These are phyloP conservation scores for Yamadazyma dendronema DNA, from an alignment of 1,139 yeast genomes.

Conservation along the genomic window DNA sequence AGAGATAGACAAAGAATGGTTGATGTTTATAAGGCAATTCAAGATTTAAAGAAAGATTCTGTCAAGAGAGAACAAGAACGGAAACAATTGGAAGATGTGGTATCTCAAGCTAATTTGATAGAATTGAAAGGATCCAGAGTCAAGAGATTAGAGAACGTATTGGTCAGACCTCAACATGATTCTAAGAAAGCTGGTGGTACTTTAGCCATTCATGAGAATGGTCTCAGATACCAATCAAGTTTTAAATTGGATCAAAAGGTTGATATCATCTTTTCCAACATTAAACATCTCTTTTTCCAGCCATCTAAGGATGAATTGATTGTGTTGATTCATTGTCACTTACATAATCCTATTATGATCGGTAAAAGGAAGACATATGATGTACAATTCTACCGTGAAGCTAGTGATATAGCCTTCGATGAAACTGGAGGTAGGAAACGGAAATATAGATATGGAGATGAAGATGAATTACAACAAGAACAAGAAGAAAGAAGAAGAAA, in stretches of 20 bases:
- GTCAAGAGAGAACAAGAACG: conserved; percentile 88
- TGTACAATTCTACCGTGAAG: conserved; percentile 94
- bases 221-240: conserved; percentile 87
- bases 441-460: conserved; percentile 93
- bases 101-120: conserved; percentile 83
- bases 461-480: conserved; percentile 97
- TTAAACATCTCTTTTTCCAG: conserved; percentile 91
- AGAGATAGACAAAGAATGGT: conserved; percentile 90
- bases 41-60: conserved; percentile 89
- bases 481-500: conserved; percentile 96
- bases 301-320: conserved; percentile 94
- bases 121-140: conserved; percentile 81
- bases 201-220: conserved; percentile 91
- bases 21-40: conserved; percentile 85
- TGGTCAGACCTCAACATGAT: conserved; percentile 94
- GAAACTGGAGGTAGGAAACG: conserved; percentile 95
- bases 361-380: conserved; percentile 96
- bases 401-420: conserved; percentile 93
- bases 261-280: conserved; percentile 85
- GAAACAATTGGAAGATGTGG: conserved; percentile 92
- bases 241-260: conserved; percentile 81
- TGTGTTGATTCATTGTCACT: conserved; percentile 88
- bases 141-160: conserved; percentile 81
- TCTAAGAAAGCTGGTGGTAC: conserved; percentile 92
- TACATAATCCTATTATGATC: conserved; percentile 89